Percentiles rank a stretch among this genome's conserved stretches.
Evolutionary conservation across 2,329 filamentous ascomycete species (phyloP).

Genomic region (Delphinella strobiligena): DNA sequence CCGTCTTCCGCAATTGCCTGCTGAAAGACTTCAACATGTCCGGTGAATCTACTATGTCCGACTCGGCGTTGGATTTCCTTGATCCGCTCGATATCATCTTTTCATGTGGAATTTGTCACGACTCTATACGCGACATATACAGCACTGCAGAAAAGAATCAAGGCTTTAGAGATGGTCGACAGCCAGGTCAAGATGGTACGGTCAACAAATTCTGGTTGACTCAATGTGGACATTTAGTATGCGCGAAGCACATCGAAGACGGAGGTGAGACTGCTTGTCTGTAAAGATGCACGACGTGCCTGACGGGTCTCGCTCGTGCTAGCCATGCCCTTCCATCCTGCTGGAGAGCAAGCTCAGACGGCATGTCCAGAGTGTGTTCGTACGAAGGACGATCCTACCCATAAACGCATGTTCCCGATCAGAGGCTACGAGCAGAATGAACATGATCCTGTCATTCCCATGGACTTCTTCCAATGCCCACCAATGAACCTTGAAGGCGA

Average conservation of each 20-base stretch:
- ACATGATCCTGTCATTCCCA: slow-evolving; percentile 31
- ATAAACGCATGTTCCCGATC: slow-evolving; percentile 31
- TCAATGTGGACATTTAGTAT: slow-evolving; percentile 37
- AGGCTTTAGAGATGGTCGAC: slow-evolving; percentile 19
- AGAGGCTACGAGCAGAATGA: slow-evolving; percentile 30
- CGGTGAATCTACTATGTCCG: background rate
- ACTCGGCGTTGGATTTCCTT: background rate
- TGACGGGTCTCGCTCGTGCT: background rate
- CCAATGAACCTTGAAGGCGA: slow-evolving; percentile 28
- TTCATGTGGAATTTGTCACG: slow-evolving; percentile 36
- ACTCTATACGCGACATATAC: slow-evolving; percentile 34
- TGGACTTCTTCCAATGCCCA: slow-evolving; percentile 31
- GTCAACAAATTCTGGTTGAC: slow-evolving; percentile 36
- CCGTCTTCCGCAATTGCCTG: no score
- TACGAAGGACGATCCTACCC: slow-evolving; percentile 20
- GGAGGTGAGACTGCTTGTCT: slow-evolving; percentile 27
- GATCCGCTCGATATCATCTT: slow-evolving; percentile 33
- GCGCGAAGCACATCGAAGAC: slow-evolving; percentile 34
- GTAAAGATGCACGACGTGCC: no score
- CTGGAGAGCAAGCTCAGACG: slow-evolving; percentile 27
- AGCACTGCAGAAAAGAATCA: slow-evolving; percentile 23
- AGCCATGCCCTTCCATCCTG: slow-evolving; percentile 36
- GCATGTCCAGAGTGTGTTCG: slow-evolving; percentile 33
- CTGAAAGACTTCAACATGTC: background rate
- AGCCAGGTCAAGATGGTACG: slow-evolving; percentile 22